These are phyloP conservation scores for Pseudogymnoascus sp. DNA, from an alignment of 2,329 filamentous ascomycete species.

Conservation along the genomic window DNA sequence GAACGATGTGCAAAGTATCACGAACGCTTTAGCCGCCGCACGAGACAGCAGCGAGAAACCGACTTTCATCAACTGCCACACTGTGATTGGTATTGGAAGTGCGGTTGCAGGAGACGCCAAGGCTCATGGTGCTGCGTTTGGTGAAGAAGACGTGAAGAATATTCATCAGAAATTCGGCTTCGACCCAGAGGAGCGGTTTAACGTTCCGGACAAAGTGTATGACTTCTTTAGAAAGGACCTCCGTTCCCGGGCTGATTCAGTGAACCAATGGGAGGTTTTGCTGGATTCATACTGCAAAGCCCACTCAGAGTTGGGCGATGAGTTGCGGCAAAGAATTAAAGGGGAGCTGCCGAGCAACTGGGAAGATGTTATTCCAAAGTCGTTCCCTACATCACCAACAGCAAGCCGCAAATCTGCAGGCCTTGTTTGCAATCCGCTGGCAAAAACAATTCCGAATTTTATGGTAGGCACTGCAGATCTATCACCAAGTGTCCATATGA, in stretches of 20 bases:
- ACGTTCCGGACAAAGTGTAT: background rate
- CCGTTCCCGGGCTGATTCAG: too few species aligned
- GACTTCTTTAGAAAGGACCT: background rate
- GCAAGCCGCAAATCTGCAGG: background rate
- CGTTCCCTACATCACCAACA: background rate
- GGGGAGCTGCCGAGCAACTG: background rate
- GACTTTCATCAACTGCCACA: slow-evolving; percentile 42
- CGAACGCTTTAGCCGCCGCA: slow-evolving; percentile 29
- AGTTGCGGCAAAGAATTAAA: background rate
- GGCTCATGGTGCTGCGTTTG: slow-evolving; percentile 45
- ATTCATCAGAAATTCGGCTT: background rate
- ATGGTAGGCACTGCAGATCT: background rate
- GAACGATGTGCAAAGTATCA: too few species aligned
- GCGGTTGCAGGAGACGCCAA: slow-evolving; percentile 36
- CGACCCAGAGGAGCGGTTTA: background rate
- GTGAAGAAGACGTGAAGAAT: slow-evolving; percentile 30
- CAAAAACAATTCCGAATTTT: background rate
- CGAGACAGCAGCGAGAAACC: slow-evolving; percentile 34
- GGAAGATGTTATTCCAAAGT: background rate
- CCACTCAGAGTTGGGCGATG: background rate
- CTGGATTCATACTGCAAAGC: background rate
- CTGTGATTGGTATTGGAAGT: slow-evolving; percentile 39
- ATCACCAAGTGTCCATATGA: background rate
- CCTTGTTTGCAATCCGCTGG: background rate
- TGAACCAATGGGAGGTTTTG: background rate